Conservation (phyloP, 352 stramenopile species). For the Peronospora tabacina region DNA sequence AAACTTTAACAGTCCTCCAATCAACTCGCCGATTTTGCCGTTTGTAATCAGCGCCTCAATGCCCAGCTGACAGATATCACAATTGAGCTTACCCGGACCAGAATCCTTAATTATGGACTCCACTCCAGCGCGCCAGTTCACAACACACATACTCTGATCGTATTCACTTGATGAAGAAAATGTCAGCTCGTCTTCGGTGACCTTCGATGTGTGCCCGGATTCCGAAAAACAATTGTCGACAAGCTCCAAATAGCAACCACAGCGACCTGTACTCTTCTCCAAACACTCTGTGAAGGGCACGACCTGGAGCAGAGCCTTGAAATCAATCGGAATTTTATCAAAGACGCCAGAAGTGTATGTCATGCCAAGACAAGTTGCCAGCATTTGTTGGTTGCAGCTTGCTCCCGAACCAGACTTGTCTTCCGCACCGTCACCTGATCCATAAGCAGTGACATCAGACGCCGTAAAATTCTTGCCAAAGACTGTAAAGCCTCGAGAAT, state of each 20-base stretch:
- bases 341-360: conserved; percentile 40
- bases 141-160: conserved; percentile 58
- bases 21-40: conserved; percentile 48
- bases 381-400: conserved; percentile 53
- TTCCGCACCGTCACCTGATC: conserved; percentile 20
- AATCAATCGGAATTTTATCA: conserved; percentile 48
- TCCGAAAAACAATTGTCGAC: conserved; percentile 59
- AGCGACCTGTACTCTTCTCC: conserved; percentile 47
- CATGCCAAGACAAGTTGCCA: conserved; percentile 65
- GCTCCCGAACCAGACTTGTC: conserved; percentile 29
- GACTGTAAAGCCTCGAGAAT: conserved; percentile 43
- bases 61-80: conserved; percentile 62
- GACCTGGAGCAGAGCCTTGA: conserved; percentile 53
- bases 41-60: conserved; percentile 61
- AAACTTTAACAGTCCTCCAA: conserved; percentile 42
- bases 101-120: conserved; percentile 47
- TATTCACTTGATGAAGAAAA: conserved; percentile 35
- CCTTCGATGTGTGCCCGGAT: conserved; percentile 31
- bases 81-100: conserved; percentile 60
- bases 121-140: conserved; percentile 39
- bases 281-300: conserved; percentile 71
- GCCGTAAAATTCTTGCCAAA: conserved; percentile 57
- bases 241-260: conserved; percentile 62
- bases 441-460: conserved; percentile 29
- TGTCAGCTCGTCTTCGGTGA: conserved; percentile 30